phyloP scores from a whole-genome alignment of 441 rosid species.

The Populus hybrid region DNA sequence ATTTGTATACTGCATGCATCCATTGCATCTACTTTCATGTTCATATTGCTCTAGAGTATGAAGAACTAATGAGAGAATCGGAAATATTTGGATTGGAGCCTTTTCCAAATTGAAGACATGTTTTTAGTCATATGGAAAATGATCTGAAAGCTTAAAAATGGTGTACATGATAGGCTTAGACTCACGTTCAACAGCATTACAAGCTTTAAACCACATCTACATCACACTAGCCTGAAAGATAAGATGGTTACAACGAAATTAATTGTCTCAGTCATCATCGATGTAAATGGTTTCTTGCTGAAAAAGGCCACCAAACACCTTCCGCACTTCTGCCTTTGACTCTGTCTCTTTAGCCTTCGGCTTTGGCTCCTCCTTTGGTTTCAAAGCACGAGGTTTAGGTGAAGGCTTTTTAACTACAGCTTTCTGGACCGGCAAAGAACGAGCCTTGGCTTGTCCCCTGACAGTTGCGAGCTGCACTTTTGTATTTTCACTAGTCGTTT shows the following conservation, averaged over 20 bases:
- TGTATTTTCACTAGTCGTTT: slow-evolving; percentile 30
- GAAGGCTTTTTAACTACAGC: slow-evolving; percentile 49
- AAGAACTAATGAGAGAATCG: background rate
- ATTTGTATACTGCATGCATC: background rate
- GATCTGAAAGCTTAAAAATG: background rate
- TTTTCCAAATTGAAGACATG: background rate
- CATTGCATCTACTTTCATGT: background rate
- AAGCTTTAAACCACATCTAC: slow-evolving; percentile 2
- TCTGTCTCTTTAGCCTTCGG: slow-evolving; percentile 35
- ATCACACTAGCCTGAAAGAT: background rate
- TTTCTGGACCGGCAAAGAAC: slow-evolving; percentile 54
- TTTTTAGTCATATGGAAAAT: background rate
- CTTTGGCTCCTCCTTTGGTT: slow-evolving; percentile 31
- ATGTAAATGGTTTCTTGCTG: slow-evolving; percentile 85
- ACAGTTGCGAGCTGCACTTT: slow-evolving; percentile 79
- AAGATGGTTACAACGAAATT: background rate
- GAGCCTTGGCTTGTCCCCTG: slow-evolving; percentile 86
- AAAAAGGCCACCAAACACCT: slow-evolving; percentile 84
- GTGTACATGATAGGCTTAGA: background rate
- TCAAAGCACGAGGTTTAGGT: slow-evolving; percentile 23
- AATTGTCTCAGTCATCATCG: slow-evolving; percentile 63
- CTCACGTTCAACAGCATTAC: background rate
- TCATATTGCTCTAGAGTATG: background rate
- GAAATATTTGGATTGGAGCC: background rate
- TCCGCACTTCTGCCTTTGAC: slow-evolving; percentile 59